Conservation (phyloP, 1,284 basidiomycete genomes). For the Pulchroboletus neoregius region DNA sequence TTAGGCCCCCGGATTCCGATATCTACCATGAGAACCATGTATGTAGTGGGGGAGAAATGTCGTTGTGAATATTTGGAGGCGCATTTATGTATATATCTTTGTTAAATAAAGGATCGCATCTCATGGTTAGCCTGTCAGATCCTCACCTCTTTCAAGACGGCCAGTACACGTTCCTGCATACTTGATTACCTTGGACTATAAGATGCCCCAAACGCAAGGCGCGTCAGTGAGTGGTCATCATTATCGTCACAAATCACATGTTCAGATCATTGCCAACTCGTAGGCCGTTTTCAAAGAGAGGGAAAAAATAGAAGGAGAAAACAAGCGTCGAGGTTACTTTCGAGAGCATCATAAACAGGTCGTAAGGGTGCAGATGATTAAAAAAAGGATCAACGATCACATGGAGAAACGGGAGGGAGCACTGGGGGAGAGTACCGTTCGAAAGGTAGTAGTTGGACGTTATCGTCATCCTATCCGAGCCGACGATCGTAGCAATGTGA, state of each 20-base stretch:
- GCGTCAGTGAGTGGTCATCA: too few species aligned
- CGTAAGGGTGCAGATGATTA: conserved; percentile 12
- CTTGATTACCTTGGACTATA: too few species aligned
- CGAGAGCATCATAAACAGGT: conserved; percentile 14
- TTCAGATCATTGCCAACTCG: conserved; percentile 3
- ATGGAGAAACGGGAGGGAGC: background rate
- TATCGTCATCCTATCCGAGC: conserved; percentile 1
- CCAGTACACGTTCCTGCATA: too few species aligned
- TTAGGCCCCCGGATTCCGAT: background rate
- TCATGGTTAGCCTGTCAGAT: too few species aligned
- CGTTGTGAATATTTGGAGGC: too few species aligned
- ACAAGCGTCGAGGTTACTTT: conserved; percentile 7
- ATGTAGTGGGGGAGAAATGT: too few species aligned
- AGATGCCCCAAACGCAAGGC: too few species aligned
- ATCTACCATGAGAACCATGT: background rate
- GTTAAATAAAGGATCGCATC: too few species aligned
- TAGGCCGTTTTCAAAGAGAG: background rate
- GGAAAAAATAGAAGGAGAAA: background rate
- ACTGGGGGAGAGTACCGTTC: background rate
- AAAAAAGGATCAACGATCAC: background rate
- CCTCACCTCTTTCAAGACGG: too few species aligned
- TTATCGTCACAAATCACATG: background rate
- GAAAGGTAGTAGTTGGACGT: background rate
- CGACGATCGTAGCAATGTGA: conserved; percentile 12
- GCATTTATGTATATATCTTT: too few species aligned